These are phyloP conservation scores for Neurospora sp. DNA, from an alignment of 2,329 filamentous ascomycete genomes.

Conservation along the genomic window DNA sequence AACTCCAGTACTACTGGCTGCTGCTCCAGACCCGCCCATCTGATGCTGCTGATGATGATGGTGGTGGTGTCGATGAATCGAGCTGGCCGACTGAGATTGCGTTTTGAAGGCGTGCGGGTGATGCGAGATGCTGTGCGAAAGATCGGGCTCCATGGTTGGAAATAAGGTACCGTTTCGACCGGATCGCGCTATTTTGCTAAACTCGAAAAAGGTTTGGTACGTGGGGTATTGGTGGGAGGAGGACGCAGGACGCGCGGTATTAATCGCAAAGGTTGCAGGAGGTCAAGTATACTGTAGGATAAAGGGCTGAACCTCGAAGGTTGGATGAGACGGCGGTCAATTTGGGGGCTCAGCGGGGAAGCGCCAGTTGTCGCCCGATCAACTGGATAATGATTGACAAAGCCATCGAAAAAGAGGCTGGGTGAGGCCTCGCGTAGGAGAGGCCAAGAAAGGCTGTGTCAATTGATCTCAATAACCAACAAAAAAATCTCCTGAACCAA, in stretches of 20 bases:
- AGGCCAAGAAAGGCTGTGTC: background rate
- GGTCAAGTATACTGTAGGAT: background rate
- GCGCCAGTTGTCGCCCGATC: background rate
- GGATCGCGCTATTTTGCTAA: background rate
- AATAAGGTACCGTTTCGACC: background rate
- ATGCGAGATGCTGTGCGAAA: slow-evolving; percentile 22
- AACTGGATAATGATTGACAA: background rate
- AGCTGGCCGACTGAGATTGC: slow-evolving; percentile 15
- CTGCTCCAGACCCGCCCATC: background rate
- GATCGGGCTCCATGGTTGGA: slow-evolving; percentile 21
- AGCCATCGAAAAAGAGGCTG: background rate
- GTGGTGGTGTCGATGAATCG: slow-evolving; percentile 1
- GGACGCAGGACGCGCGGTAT: background rate
- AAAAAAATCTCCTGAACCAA: background rate
- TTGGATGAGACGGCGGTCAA: background rate
- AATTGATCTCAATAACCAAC: background rate
- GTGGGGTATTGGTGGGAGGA: background rate
- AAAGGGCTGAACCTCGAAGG: background rate
- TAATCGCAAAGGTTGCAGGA: background rate
- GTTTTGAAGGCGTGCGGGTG: slow-evolving; percentile 21
- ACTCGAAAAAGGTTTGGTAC: background rate
- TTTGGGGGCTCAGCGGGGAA: background rate
- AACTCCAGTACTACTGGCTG: slow-evolving; percentile 16
- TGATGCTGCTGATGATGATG: background rate
- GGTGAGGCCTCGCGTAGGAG: background rate